A percentile compares a stretch with the other conserved stretches of the same genome.
These are phyloP conservation scores for Xylariales sp. DNA, from an alignment of 2,329 filamentous ascomycete genomes.

Conservation along the genomic window DNA sequence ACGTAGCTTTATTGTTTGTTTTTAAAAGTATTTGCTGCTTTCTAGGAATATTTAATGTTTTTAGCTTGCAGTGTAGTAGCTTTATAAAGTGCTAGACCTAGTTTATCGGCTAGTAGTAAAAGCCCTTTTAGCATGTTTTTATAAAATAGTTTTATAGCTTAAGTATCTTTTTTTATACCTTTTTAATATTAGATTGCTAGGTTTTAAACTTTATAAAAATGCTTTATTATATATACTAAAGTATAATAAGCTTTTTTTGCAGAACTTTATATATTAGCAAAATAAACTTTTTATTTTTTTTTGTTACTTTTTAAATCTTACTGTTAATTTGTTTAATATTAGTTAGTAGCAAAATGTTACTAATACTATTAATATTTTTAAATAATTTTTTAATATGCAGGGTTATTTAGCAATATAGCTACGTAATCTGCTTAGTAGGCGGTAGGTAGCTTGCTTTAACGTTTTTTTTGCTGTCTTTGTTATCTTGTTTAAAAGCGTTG, in stretches of 20 bases:
- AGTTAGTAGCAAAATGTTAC: background rate
- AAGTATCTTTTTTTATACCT: background rate
- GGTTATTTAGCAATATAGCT: background rate
- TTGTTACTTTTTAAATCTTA: background rate
- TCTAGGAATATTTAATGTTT: background rate
- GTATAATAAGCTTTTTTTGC: background rate
- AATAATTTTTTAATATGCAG: background rate
- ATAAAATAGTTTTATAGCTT: background rate
- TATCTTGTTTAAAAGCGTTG: background rate
- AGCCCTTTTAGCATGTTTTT: background rate
- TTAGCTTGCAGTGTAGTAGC: background rate
- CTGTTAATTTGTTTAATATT: background rate
- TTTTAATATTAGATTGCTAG: background rate
- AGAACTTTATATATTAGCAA: background rate
- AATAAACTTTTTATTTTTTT: background rate
- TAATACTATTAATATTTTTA: background rate
- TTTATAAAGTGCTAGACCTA: background rate
- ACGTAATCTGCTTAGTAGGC: background rate
- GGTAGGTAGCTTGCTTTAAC: background rate
- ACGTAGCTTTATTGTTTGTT: background rate
- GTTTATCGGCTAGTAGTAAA: background rate
- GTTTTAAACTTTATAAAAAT: background rate
- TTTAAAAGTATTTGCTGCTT: background rate
- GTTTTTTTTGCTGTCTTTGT: background rate
- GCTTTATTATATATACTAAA: background rate